A percentile compares a stretch with the other conserved stretches of the same genome.
Evolutionary conservation across 352 stramenopile species (phyloP).

Genomic region (Plasmopara viticola): DNA sequence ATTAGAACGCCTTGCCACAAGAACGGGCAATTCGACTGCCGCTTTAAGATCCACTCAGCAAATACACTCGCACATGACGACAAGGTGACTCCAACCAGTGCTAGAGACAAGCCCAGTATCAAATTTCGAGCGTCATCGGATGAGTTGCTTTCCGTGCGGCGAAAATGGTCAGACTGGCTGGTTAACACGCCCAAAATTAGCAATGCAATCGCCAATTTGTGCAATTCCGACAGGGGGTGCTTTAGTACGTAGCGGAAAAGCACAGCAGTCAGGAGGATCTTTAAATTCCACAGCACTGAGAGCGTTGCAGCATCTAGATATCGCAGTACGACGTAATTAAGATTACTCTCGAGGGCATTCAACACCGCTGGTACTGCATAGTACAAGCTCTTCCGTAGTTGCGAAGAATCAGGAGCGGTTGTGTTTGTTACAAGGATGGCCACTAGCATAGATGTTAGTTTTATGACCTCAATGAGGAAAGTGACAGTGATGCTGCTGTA

Average conservation of each 20-base stretch:
- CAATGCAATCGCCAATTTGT: slow-evolving; percentile 64
- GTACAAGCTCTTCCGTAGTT: slow-evolving; percentile 37
- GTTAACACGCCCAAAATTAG: slow-evolving; percentile 77
- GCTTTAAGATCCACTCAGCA: slow-evolving; percentile 80
- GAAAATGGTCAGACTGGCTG: slow-evolving; percentile 57
- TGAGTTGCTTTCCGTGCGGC: slow-evolving; percentile 2
- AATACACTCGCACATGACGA: slow-evolving; percentile 83
- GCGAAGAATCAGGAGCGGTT: slow-evolving; percentile 23
- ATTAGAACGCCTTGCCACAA: slow-evolving; percentile 77
- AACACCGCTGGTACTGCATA: slow-evolving; percentile 74
- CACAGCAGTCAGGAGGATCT: slow-evolving; percentile 79
- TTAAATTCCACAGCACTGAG: slow-evolving; percentile 85
- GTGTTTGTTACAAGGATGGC: slow-evolving; percentile 34
- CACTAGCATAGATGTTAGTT: slow-evolving; percentile 39
- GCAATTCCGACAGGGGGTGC: slow-evolving; percentile 53
- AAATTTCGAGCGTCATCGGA: slow-evolving; percentile 13
- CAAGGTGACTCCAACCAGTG: slow-evolving; percentile 62
- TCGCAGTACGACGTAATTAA: slow-evolving; percentile 78
- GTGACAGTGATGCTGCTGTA: slow-evolving; percentile 85
- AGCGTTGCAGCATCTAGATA: slow-evolving; percentile 80
- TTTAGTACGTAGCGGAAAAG: slow-evolving; percentile 79
- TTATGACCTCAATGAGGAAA: slow-evolving; percentile 79
- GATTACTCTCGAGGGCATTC: slow-evolving; percentile 81
- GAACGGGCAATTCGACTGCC: slow-evolving; percentile 56
- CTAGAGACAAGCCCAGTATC: slow-evolving; percentile 42